A percentile compares a stretch with the other conserved stretches of the same genome.
These are phyloP conservation scores for Lasiodiplodia theobromae DNA, from an alignment of 2,329 filamentous ascomycete species.

Conservation along the genomic window DNA sequence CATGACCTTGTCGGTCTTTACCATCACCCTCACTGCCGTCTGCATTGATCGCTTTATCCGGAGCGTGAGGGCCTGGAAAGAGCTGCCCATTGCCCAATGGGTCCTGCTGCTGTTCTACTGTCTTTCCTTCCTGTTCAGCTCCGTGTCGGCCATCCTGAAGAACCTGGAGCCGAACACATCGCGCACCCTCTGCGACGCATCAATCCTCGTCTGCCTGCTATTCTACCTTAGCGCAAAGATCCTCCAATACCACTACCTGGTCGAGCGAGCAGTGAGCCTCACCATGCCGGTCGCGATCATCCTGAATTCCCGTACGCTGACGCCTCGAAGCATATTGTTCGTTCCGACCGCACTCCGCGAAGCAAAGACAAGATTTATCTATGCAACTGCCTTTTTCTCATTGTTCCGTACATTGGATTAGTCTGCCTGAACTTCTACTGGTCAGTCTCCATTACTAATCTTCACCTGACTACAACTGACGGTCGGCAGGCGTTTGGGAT, in stretches of 20 bases:
- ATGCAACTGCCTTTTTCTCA: slow-evolving; percentile 68
- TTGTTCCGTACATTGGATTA: slow-evolving; percentile 34
- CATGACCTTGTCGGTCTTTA: slow-evolving; percentile 20
- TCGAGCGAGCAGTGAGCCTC: slow-evolving; percentile 64
- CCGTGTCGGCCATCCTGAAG: slow-evolving; percentile 14
- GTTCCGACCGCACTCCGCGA: slow-evolving; percentile 60
- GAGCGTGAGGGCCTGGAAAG: slow-evolving; percentile 14
- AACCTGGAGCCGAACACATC: slow-evolving; percentile 15
- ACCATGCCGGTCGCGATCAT: not conserved
- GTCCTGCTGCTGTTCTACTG: slow-evolving; percentile 2
- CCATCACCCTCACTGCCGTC: slow-evolving; percentile 11
- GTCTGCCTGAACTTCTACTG: slow-evolving; percentile 20
- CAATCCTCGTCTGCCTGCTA: slow-evolving; percentile 46
- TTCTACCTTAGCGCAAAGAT: slow-evolving; percentile 72
- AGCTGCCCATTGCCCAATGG: not conserved
- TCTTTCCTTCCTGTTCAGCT: slow-evolving; percentile 16
- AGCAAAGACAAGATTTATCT: slow-evolving; percentile 65
- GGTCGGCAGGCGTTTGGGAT: not conserved
- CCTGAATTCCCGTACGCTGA: not conserved
- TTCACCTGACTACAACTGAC: not conserved
- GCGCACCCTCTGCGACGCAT: not conserved
- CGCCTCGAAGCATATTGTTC: slow-evolving; percentile 61
- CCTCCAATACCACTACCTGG: slow-evolving; percentile 70
- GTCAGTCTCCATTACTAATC: not conserved
- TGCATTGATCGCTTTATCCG: slow-evolving; percentile 20